phyloP scores from a whole-genome alignment of 2,329 filamentous ascomycete species.

The Diaporthe nobilis region DNA sequence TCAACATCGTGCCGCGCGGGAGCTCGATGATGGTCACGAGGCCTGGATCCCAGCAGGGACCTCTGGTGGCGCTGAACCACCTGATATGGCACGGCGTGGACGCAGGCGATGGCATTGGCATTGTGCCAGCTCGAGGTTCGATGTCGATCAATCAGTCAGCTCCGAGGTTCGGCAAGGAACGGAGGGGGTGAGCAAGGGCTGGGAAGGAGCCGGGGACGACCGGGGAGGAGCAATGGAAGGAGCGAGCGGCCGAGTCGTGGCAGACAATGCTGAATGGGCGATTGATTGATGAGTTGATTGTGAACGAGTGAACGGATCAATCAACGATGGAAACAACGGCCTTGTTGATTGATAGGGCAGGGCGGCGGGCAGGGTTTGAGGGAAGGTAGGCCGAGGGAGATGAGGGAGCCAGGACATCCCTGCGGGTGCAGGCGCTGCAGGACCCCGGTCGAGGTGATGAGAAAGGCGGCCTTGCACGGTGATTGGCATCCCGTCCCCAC shows the following conservation, averaged over 20 bases:
- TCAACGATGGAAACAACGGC: slow-evolving; percentile 21
- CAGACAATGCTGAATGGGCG: slow-evolving; percentile 2
- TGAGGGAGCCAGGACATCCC: slow-evolving; percentile 34
- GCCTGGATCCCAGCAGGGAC: background rate
- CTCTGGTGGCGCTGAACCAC: slow-evolving; percentile 26
- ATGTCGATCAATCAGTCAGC: slow-evolving; percentile 7
- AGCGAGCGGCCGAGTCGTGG: slow-evolving; percentile 28
- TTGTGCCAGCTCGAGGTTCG: slow-evolving; percentile 1
- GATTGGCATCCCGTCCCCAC: slow-evolving; percentile 23
- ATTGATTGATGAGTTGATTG: background rate
- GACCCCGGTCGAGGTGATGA: slow-evolving; percentile 31
- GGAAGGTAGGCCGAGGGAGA: slow-evolving; percentile 2
- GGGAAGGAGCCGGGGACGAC: background rate
- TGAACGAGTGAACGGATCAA: slow-evolving; percentile 7
- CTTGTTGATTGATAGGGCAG: slow-evolving; percentile 28
- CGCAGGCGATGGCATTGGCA: slow-evolving; percentile 8
- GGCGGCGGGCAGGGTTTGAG: background rate
- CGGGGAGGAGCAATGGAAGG: background rate
- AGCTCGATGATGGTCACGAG: slow-evolving; percentile 24
- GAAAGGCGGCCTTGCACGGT: slow-evolving; percentile 20
- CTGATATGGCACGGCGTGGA: slow-evolving; percentile 28
- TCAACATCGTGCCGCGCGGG: slow-evolving; percentile 29
- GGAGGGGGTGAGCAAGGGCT: background rate
- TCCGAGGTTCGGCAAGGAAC: slow-evolving; percentile 28
- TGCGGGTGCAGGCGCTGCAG: slow-evolving; percentile 20